Percentiles rank a stretch among this genome's conserved stretches.
Conservation (phyloP, 2,329 filamentous ascomycete species). For the Cryphonectria naterciae region DNA sequence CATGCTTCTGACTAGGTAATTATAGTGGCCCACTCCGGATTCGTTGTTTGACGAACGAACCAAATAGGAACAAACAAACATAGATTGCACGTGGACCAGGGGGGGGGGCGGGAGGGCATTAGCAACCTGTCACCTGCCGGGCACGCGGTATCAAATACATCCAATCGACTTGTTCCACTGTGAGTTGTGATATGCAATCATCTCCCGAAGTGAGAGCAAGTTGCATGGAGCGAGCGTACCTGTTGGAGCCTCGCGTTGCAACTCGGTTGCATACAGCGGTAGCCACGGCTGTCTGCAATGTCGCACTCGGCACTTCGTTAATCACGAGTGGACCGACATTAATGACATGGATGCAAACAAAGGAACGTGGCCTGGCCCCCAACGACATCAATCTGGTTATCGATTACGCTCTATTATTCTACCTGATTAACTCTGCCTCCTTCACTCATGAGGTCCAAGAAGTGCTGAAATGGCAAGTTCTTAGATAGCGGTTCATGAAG, state of each 20-base stretch:
- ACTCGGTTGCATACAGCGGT: not conserved
- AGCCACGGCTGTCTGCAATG: not conserved
- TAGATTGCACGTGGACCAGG: not conserved
- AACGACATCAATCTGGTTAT: not conserved
- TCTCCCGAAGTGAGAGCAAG: not conserved
- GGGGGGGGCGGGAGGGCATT: not conserved
- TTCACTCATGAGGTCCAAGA: too few relatives aligned
- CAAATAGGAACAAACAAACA: not conserved
- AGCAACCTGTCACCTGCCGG: not conserved
- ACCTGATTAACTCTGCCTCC: too few relatives aligned
- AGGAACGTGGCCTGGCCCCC: too few relatives aligned
- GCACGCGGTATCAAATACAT: not conserved
- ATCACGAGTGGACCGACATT: not conserved
- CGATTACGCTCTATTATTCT: not conserved
- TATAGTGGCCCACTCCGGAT: not conserved
- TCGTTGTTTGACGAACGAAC: too few relatives aligned
- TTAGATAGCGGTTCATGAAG: accelerated
- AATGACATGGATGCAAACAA: too few relatives aligned
- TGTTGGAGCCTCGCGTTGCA: not conserved
- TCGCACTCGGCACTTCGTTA: not conserved
- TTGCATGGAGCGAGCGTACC: not conserved
- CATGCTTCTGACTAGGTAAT: too few relatives aligned
- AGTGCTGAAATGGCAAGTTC: too few relatives aligned
- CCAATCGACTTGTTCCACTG: not conserved
- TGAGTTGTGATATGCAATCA: not conserved